Conservation (phyloP, 2,329 filamentous ascomycete genomes). For the Leptographium procerum region DNA sequence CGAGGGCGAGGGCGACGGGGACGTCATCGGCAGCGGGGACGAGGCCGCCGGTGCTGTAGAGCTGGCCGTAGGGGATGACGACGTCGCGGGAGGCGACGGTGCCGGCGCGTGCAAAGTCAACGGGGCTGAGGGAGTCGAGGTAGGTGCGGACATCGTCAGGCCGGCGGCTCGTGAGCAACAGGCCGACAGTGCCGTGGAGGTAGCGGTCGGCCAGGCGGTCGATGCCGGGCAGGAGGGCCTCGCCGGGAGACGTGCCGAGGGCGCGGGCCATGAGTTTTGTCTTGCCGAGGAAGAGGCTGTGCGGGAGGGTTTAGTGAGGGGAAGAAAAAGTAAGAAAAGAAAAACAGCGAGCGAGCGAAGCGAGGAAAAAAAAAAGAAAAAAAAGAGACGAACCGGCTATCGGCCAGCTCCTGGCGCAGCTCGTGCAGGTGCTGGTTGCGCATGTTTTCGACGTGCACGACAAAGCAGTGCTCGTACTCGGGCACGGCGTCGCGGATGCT, state of each 20-base stretch:
- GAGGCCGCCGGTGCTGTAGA: slow-evolving; percentile 73
- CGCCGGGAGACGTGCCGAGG: slow-evolving; percentile 65
- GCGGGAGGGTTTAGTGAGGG: background rate
- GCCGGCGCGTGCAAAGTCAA: slow-evolving; percentile 88
- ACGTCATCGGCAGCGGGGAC: slow-evolving; percentile 72
- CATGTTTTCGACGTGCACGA: slow-evolving; percentile 94
- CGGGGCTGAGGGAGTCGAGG: slow-evolving; percentile 60
- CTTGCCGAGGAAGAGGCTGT: slow-evolving; percentile 93
- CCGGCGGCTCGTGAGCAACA: slow-evolving; percentile 77
- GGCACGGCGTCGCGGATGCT: slow-evolving; percentile 78
- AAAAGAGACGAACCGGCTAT: slow-evolving; percentile 54
- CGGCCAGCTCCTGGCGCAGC: slow-evolving; percentile 71
- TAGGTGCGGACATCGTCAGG: slow-evolving; percentile 53
- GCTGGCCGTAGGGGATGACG: slow-evolving; percentile 68
- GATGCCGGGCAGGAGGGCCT: slow-evolving; percentile 71
- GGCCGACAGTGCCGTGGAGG: slow-evolving; percentile 66
- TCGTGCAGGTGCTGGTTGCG: slow-evolving; percentile 93
- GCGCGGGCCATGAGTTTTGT: slow-evolving; percentile 98
- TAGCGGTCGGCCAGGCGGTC: slow-evolving; percentile 51
- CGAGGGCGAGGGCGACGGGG: slow-evolving; percentile 74
- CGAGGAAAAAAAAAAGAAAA: background rate
- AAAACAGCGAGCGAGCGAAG: background rate
- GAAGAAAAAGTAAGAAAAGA: background rate
- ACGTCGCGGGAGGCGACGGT: slow-evolving; percentile 63
- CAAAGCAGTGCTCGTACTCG: slow-evolving; percentile 81